Percentiles rank a stretch among this genome's conserved stretches.
Evolutionary conservation across 2,329 filamentous ascomycete species (phyloP).

Genomic region (Diaporthe caulivora): DNA sequence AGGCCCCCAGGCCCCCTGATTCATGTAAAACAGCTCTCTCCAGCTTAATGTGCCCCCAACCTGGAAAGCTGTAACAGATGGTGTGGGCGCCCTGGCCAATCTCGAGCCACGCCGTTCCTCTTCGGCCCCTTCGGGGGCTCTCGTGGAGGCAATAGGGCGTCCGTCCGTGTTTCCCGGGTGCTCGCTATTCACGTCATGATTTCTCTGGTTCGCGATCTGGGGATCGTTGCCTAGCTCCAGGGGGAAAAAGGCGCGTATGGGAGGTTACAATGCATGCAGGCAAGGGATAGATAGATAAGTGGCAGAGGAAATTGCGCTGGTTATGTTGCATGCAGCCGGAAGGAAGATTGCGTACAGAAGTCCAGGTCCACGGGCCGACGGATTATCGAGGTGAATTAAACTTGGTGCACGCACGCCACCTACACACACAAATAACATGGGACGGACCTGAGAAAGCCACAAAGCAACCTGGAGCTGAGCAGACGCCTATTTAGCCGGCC

Average conservation of each 20-base stretch:
- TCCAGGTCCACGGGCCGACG: neutral
- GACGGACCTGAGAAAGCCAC: constrained; percentile 25
- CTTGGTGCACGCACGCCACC: neutral
- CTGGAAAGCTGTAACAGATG: constrained; percentile 28
- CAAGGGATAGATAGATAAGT: neutral
- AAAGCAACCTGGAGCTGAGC: constrained; percentile 12
- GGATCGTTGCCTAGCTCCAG: neutral
- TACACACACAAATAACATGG: neutral
- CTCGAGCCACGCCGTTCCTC: neutral
- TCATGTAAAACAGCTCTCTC: constrained; percentile 28
- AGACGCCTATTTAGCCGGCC: neutral
- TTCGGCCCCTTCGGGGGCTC: neutral
- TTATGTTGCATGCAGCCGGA: neutral
- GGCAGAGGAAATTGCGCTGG: constrained; percentile 23
- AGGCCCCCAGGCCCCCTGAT: constrained; percentile 20
- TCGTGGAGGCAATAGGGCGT: neutral
- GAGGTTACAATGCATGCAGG: constrained; percentile 6
- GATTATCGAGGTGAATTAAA: constrained; percentile 23
- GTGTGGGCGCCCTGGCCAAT: constrained; percentile 11
- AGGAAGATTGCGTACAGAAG: constrained; percentile 6
- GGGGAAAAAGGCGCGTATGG: constrained; percentile 7
- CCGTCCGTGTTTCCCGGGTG: neutral
- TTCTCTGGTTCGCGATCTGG: constrained; percentile 16
- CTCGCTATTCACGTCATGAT: neutral
- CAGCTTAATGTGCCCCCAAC: constrained; percentile 11